These are phyloP conservation scores for Penicillium taxi DNA, from an alignment of 495 filamentous ascomycete genomes.

Conservation along the genomic window DNA sequence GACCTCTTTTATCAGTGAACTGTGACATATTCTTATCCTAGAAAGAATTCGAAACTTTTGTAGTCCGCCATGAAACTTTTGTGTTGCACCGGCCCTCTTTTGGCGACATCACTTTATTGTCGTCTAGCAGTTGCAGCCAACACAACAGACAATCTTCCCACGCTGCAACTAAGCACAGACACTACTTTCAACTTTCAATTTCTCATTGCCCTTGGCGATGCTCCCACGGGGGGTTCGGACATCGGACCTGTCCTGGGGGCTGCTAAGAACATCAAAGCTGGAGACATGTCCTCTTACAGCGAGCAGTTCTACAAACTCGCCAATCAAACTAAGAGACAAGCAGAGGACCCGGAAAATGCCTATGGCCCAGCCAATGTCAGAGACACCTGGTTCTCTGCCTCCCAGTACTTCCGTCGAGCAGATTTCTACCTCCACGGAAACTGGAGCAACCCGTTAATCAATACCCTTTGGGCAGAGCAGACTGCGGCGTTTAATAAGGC, in stretches of 20 bases:
- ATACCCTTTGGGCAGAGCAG: constrained; percentile 41
- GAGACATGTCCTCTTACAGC: constrained; percentile 6
- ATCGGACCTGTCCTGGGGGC: constrained; percentile 5
- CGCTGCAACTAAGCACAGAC: constrained; percentile 1
- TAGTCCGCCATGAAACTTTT: too few species aligned
- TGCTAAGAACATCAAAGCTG: constrained; percentile 9
- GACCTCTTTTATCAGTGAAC: too few species aligned
- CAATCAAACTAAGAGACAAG: neutral
- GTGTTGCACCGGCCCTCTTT: neutral
- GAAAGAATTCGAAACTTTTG: too few species aligned
- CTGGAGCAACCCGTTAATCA: constrained; percentile 16
- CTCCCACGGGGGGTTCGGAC: neutral
- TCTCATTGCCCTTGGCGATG: neutral
- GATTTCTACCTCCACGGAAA: constrained; percentile 41
- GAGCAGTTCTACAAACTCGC: constrained; percentile 8
- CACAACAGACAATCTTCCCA: neutral
- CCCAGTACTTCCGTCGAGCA: constrained; percentile 33
- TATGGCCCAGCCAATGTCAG: constrained; percentile 5
- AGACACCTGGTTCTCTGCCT: constrained; percentile 5
- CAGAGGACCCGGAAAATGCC: constrained; percentile 2
- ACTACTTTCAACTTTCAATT: constrained; percentile 2
- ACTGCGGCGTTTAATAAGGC: constrained; percentile 39
- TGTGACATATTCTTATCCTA: too few species aligned
- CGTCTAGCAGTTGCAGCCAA: neutral
- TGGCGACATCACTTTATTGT: neutral